Evolutionary conservation across 129 eudicot genomes (phyloP).

Genomic region (Tagetes patula): DNA sequence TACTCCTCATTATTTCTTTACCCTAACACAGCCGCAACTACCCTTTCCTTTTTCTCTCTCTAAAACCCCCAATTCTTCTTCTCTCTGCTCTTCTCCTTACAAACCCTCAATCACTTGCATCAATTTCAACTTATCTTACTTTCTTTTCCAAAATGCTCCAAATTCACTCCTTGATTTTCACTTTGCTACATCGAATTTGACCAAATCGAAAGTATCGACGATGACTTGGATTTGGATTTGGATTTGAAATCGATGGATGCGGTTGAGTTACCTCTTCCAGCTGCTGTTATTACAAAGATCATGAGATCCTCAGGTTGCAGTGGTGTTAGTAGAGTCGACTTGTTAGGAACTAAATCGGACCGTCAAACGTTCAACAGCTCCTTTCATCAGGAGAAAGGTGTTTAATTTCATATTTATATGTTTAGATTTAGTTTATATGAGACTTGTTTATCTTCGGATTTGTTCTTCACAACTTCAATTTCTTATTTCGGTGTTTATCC

Average conservation of each 20-base stretch:
- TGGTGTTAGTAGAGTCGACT: conserved; percentile 47
- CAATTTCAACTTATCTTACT: conserved; percentile 25
- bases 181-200: conserved; percentile 21
- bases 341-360: conserved; percentile 27
- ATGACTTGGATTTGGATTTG: conserved; percentile 28
- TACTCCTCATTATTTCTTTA: conserved; percentile 50
- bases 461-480: background rate
- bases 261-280: conserved; percentile 54
- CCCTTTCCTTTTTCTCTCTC: conserved; percentile 32
- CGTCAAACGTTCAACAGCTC: conserved; percentile 41
- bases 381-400: conserved; percentile 49
- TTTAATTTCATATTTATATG: conserved; percentile 2
- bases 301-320: conserved; percentile 87
- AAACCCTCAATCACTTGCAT: conserved; percentile 24
- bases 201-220: conserved; percentile 2
- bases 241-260: conserved; percentile 43
- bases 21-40: conserved; percentile 83
- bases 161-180: conserved; percentile 21
- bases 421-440: conserved; percentile 1
- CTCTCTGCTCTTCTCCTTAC: background rate
- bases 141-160: conserved; percentile 26
- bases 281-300: conserved; percentile 48
- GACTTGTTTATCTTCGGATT: conserved; percentile 4
- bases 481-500: conserved; percentile 1
- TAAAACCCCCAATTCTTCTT: conserved; percentile 24